These are phyloP conservation scores for Onygenales sp. DNA, from an alignment of 2,329 filamentous ascomycete genomes.

Conservation along the genomic window DNA sequence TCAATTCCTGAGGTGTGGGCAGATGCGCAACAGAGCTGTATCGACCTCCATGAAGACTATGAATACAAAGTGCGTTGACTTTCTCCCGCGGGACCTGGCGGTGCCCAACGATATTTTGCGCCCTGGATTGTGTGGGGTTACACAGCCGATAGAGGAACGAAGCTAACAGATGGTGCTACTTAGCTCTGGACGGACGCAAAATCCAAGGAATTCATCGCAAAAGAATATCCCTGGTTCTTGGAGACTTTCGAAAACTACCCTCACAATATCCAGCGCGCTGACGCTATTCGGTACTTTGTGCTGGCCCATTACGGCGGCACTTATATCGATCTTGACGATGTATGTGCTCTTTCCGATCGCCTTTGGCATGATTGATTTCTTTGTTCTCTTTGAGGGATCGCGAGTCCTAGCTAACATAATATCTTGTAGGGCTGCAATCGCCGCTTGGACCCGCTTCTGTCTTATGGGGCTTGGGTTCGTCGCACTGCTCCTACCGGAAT, in stretches of 20 bases:
- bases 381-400: background rate
- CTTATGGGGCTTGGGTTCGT: constrained; percentile 61
- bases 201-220: constrained; percentile 60
- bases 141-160: background rate
- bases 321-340: constrained; percentile 71
- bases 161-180: background rate
- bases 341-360: constrained; percentile 22
- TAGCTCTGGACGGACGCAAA: constrained; percentile 68
- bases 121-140: background rate
- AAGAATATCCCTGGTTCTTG: constrained; percentile 69
- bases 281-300: constrained; percentile 71
- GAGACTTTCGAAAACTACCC: constrained; percentile 64
- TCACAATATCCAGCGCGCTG: constrained; percentile 67
- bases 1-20: constrained; percentile 59
- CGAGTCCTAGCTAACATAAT: constrained; percentile 8
- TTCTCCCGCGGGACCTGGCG: too few species aligned
- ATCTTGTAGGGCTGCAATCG: constrained; percentile 54
- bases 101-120: too few species aligned
- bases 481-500: constrained; percentile 68
- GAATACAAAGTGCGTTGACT: constrained; percentile 56
- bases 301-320: constrained; percentile 68
- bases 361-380: background rate
- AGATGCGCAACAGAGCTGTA: constrained; percentile 55
- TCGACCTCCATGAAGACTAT: constrained; percentile 59
- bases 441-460: constrained; percentile 57